Conservation (phyloP, 306 rosid species). For the Alnus rubra region DNA sequence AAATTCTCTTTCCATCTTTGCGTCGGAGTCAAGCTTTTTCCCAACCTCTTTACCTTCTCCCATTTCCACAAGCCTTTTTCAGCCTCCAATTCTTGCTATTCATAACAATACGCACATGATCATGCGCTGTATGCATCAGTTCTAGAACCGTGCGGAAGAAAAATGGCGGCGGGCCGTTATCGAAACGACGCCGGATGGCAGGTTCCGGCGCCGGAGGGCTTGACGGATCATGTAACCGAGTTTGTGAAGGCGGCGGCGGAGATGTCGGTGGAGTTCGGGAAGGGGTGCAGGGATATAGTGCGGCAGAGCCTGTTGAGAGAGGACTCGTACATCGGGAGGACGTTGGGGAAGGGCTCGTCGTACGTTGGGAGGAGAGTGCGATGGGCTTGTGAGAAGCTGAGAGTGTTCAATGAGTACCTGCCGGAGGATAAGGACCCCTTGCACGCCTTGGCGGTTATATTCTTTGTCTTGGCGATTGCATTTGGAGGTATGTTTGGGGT, state of each 20-base stretch:
- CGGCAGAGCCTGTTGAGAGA: constrained; percentile 68
- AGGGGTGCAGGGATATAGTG: constrained; percentile 86
- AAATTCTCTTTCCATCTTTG: constrained; percentile 5
- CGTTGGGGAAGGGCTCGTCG: constrained; percentile 56
- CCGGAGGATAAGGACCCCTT: constrained; percentile 94
- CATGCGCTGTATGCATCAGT: not conserved
- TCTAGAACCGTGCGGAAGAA: not conserved
- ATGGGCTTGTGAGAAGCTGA: constrained; percentile 43
- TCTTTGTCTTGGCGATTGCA: constrained; percentile 56
- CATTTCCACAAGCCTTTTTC: not conserved
- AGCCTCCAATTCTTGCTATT: not conserved
- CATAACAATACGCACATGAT: no score
- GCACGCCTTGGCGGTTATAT: constrained; percentile 67
- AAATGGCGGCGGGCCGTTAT: not conserved
- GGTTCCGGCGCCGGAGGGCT: constrained; percentile 33
- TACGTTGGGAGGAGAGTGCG: constrained; percentile 37
- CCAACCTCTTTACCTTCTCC: not conserved
- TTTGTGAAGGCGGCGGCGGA: constrained; percentile 75
- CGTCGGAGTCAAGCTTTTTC: constrained; percentile 28
- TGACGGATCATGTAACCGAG: constrained; percentile 57
- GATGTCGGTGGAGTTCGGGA: constrained; percentile 77
- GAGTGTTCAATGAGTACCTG: constrained; percentile 56
- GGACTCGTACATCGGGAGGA: constrained; percentile 53
- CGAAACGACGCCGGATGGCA: not conserved
- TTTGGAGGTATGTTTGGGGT: constrained; percentile 56